Conservation (phyloP, 2,329 filamentous ascomycete species). For the Stachybotrys elegans region DNA sequence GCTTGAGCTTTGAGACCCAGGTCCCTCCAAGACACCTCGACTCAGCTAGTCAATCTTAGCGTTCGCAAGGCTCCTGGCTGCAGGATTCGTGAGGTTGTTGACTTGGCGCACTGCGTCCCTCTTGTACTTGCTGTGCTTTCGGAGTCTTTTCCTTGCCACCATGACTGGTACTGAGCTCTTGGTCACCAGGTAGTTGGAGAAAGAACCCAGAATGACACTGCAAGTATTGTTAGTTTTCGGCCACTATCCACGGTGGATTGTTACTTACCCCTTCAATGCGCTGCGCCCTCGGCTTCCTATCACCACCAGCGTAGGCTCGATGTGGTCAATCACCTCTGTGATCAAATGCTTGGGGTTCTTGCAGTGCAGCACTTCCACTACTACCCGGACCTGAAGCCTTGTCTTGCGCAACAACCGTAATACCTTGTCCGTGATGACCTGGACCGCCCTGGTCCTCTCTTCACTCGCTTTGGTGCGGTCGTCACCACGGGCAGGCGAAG, state of each 20-base stretch:
- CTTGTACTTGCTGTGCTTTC: constrained; percentile 81
- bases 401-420: constrained; percentile 87
- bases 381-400: constrained; percentile 82
- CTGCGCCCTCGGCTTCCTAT: constrained; percentile 87
- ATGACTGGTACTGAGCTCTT: constrained; percentile 97
- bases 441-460: constrained; percentile 75
- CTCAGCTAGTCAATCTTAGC: constrained; percentile 66
- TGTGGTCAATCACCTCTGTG: constrained; percentile 91
- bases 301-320: constrained; percentile 88
- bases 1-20: too few species aligned
- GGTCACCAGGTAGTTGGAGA: constrained; percentile 94
- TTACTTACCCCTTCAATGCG: constrained; percentile 80
- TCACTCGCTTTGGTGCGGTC: constrained; percentile 62
- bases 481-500: constrained; percentile 45
- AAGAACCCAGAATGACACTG: constrained; percentile 90
- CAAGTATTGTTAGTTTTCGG: constrained; percentile 22
- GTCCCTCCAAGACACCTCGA: too few species aligned
- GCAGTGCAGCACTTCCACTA: constrained; percentile 96
- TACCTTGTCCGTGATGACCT: constrained; percentile 78
- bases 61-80: constrained; percentile 59
- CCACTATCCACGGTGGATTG: not conserved
- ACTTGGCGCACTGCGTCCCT: constrained; percentile 63
- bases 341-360: constrained; percentile 96
- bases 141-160: constrained; percentile 87
- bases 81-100: constrained; percentile 74